phyloP scores from a whole-genome alignment of 768 basidiomycete species.

The Astraeus odoratus region DNA sequence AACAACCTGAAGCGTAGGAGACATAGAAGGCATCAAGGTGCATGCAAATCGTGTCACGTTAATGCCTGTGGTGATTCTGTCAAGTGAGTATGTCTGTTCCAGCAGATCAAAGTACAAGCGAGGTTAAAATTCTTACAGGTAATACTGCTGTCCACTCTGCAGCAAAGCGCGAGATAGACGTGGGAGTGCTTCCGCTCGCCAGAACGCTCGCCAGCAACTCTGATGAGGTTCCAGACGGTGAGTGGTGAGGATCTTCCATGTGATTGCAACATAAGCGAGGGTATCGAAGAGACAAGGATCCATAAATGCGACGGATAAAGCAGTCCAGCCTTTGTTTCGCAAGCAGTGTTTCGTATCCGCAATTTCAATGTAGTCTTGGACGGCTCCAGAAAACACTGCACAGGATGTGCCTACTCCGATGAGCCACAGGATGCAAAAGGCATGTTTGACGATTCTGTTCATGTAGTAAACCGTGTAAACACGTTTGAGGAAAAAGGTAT shows the following conservation, averaged over 20 bases:
- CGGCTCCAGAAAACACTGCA: conserved; percentile 16
- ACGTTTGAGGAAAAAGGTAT: conserved; percentile 26
- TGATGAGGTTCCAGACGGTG: conserved; percentile 4
- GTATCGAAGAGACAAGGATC: conserved; percentile 22
- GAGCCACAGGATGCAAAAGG: conserved; percentile 24
- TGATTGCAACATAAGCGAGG: conserved; percentile 25
- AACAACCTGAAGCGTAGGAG: conserved; percentile 13
- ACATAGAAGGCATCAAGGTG: conserved; percentile 12
- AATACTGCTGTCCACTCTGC: conserved; percentile 27
- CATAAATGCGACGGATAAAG: conserved; percentile 10
- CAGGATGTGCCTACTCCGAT: conserved; percentile 15
- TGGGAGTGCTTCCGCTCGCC: conserved; percentile 17
- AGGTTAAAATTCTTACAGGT: conserved; percentile 19
- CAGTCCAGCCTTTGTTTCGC: neutral
- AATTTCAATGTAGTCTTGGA: conserved; percentile 12
- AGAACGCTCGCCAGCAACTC: conserved; percentile 8
- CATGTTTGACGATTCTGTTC: conserved; percentile 7
- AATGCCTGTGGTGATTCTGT: conserved; percentile 21
- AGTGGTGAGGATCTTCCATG: conserved; percentile 16
- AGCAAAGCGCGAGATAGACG: conserved; percentile 21
- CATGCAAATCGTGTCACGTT: conserved; percentile 18
- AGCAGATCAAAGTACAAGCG: neutral
- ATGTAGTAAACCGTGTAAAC: conserved; percentile 23
- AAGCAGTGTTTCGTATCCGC: conserved; percentile 21
- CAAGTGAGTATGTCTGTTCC: no score